Evolutionary conservation across 768 basidiomycete genomes (phyloP), one percentile per base, ranked within the genome.

Genomic region (Chalciporus piperatus): DNA sequence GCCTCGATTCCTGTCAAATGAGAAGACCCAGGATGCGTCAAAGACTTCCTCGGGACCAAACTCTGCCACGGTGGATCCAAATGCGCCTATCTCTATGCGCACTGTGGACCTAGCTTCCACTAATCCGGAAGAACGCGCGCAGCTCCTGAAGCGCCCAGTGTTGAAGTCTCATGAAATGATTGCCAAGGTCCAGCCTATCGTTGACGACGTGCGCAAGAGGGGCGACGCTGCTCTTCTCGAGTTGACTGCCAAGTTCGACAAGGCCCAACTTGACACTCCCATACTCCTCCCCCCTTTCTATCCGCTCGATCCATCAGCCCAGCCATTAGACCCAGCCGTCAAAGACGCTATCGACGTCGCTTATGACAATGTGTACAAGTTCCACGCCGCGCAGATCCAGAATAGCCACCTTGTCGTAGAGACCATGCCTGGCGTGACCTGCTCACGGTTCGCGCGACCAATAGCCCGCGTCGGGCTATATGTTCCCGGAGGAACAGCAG

Each of bases 391-490:
- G 6, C 95, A 98, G 72, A 73, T 81, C n/a, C 83, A 85, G 55
- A 76, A 76, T 43, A 75, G 79, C 45, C 73, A 82, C 20, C 77
- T 99, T 40, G 75, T 81, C 6, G 92, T 99, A 7, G 93, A 98
- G 71, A 98, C 97, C 11, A 98, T 93, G 92, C 95, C 97, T 7
- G 97, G 97, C 10, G 95, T 99, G 40, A 85, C 92, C 2, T 98
- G 97, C 72, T 88, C 92, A 44, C 85, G 97, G 37, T 97, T 98
- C 69, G 88, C 92, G 2, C 84, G 94, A 41, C 87, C 97, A n/a
- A 94, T 99, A 61, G 85, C 89, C 43, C 86, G 95, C 40, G 96
- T 98, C 28, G 97, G 97, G 33, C 76, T 99, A 41, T 99, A 99
- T 71, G 88, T 99, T 3, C 97, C 97, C 2, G 97, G 97, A 25